Conservation (phyloP, 306 rosid species). For the Fragaria iinumae region DNA sequence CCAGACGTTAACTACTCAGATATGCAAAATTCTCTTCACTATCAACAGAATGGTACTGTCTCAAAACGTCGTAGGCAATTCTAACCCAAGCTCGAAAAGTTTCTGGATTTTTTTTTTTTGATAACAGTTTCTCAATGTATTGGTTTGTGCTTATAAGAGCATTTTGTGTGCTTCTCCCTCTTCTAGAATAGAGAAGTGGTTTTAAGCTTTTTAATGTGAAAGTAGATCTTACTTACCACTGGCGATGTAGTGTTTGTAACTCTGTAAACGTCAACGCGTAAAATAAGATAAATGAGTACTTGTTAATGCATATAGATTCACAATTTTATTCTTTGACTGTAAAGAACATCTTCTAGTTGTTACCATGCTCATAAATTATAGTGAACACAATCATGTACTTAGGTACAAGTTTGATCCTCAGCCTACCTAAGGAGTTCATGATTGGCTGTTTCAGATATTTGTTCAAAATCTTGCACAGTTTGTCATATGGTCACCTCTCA, state of each 20-base stretch:
- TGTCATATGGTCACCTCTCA: neutral
- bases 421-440: neutral
- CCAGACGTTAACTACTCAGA: constrained; percentile 54
- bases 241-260: constrained; percentile 10
- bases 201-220: constrained; percentile 1
- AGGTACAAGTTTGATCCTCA: neutral
- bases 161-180: neutral
- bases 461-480: neutral
- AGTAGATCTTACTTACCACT: constrained; percentile 4
- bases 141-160: constrained; percentile 1
- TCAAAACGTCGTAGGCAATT: constrained; percentile 46
- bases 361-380: neutral
- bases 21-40: constrained; percentile 25
- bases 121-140: neutral
- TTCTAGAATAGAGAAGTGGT: constrained; percentile 1
- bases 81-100: constrained; percentile 21
- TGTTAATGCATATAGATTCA: constrained; percentile 16
- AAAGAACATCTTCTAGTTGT: neutral
- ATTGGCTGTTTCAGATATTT: neutral
- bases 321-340: neutral
- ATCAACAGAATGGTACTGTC: constrained; percentile 28
- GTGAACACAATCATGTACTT: neutral
- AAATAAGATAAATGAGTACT: neutral
- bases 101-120: neutral
- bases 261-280: neutral